Conservation (phyloP, 164 flowering plant genomes). For the Platanus orientalis region DNA sequence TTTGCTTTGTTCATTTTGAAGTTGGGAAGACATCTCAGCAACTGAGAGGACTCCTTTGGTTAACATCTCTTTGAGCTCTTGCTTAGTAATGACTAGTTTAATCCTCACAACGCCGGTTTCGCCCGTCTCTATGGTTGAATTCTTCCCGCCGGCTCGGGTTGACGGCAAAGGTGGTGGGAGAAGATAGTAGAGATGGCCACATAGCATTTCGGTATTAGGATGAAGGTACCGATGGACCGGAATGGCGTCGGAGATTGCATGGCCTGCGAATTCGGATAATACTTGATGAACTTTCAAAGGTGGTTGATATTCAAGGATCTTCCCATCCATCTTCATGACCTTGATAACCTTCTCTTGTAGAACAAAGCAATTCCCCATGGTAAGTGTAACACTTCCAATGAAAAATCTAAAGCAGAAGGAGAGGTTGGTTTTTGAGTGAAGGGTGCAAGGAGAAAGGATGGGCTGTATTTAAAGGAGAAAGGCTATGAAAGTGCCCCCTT, state of each 20-base stretch:
- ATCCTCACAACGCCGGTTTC: conserved; percentile 40
- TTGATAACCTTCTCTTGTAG: conserved; percentile 30
- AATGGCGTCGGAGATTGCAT: conserved; percentile 35
- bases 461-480: conserved; percentile 28
- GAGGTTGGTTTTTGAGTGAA: conserved; percentile 11
- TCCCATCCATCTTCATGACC: conserved; percentile 62
- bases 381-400: not conserved
- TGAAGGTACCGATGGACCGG: conserved; percentile 31
- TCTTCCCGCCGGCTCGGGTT: conserved; percentile 9
- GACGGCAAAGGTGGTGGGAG: conserved; percentile 34
- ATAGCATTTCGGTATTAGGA: conserved; percentile 30
- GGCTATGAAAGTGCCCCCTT: conserved; percentile 13
- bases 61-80: conserved; percentile 56
- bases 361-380: conserved; percentile 79
- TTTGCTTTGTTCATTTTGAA: conserved; percentile 12
- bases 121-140: conserved; percentile 17
- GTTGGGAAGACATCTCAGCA: conserved; percentile 31
- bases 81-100: conserved; percentile 59
- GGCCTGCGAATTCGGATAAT: conserved; percentile 40
- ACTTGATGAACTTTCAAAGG: conserved; percentile 49
- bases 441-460: conserved; percentile 8
- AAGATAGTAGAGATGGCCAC: conserved; percentile 50
- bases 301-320: conserved; percentile 47
- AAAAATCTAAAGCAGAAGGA: not conserved
- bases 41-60: conserved; percentile 38